Percentiles rank a stretch among this genome's conserved stretches.
Conservation (phyloP, 2,329 filamentous ascomycete species). For the Xylariaceae sp. region DNA sequence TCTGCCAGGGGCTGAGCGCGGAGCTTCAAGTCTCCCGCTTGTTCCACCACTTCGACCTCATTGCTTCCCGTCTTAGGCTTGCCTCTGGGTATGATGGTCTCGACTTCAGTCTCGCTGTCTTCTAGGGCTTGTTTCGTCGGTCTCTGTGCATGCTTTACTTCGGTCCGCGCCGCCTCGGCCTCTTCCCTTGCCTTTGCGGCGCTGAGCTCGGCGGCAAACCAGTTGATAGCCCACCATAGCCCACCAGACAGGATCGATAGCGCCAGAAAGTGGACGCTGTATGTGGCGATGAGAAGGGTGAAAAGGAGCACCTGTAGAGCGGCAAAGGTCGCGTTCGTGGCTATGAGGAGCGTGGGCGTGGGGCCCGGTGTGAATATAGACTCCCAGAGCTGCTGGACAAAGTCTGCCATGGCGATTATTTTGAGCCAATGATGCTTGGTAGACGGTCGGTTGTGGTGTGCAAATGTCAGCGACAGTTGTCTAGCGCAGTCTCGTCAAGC, state of each 20-base stretch:
- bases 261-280: constrained; percentile 82
- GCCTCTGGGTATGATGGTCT: constrained; percentile 30
- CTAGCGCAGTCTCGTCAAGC: constrained; percentile 2
- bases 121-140: constrained; percentile 30
- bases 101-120: constrained; percentile 50
- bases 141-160: too few relatives aligned
- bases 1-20: constrained; percentile 37
- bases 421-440: constrained; percentile 2
- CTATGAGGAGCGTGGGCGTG: constrained; percentile 79
- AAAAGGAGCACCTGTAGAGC: constrained; percentile 75
- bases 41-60: constrained; percentile 40
- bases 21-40: constrained; percentile 45
- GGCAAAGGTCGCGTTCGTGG: constrained; percentile 86
- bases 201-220: constrained; percentile 72
- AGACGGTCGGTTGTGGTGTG: constrained; percentile 13
- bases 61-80: constrained; percentile 31
- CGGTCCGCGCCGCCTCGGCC: constrained; percentile 36
- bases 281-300: constrained; percentile 70
- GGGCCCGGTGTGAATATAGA: constrained; percentile 91
- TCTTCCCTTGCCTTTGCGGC: constrained; percentile 41
- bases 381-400: constrained; percentile 75
- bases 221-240: constrained; percentile 93
- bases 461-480: constrained; percentile 16
- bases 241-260: constrained; percentile 74
- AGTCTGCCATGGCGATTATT: constrained; percentile 47